phyloP scores from a whole-genome alignment of 2,329 filamentous ascomycete species.

The Colletotrichum limetticola region DNA sequence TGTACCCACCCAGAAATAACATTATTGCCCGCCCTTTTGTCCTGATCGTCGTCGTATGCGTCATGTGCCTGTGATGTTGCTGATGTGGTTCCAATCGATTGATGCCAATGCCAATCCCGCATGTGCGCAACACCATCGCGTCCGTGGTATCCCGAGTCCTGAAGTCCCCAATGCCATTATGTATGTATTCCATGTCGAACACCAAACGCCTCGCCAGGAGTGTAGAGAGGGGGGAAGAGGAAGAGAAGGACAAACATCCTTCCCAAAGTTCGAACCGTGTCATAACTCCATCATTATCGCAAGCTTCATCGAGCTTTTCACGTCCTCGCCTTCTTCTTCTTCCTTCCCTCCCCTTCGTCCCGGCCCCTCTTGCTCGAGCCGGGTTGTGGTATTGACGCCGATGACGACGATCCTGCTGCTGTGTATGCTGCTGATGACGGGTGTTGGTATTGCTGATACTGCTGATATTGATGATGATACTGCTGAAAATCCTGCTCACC shows the following conservation, averaged over 20 bases:
- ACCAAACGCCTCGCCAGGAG: conserved; percentile 24
- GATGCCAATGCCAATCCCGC: conserved; percentile 7
- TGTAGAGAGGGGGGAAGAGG: neutral
- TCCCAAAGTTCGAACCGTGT: neutral
- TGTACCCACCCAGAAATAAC: neutral
- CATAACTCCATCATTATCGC: neutral
- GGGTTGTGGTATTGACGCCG: neutral
- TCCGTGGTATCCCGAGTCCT: neutral
- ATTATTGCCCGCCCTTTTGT: neutral
- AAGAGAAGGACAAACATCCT: neutral
- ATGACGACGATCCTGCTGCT: neutral
- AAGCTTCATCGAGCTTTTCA: neutral
- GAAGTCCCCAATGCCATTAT: neutral
- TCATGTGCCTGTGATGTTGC: neutral
- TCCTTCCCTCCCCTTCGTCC: conserved; percentile 13
- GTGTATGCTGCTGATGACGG: neutral
- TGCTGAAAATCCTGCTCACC: conserved; percentile 33
- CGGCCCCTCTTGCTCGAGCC: conserved; percentile 6
- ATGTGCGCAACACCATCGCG: neutral
- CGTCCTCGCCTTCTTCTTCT: conserved; percentile 29
- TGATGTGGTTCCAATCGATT: neutral
- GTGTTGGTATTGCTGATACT: conserved; percentile 9
- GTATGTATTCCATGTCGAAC: neutral
- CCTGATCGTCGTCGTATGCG: neutral
- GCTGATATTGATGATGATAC: conserved; percentile 6